Percentiles rank a stretch among this genome's conserved stretches.
phyloP scores from a whole-genome alignment of 495 filamentous ascomycete species.

The Rostrohypoxylon terebratum region DNA sequence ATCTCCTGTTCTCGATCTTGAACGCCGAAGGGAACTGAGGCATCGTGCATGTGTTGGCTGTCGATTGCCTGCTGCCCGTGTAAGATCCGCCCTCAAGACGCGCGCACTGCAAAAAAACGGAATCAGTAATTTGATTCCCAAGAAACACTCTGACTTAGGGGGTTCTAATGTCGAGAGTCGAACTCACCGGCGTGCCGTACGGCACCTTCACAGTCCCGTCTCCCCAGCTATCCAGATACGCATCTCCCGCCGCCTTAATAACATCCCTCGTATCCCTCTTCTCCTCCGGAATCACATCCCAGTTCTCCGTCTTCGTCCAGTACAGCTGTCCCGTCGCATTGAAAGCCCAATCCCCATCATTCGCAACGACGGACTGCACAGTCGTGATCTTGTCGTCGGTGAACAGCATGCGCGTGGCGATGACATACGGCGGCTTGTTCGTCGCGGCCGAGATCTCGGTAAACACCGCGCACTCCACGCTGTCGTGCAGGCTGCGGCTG shows the following conservation, averaged over 20 bases:
- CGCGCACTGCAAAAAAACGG: conserved; percentile 44
- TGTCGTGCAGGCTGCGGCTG: conserved; percentile 56
- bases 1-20: conserved; percentile 51
- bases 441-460: conserved; percentile 54
- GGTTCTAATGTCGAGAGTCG: not conserved
- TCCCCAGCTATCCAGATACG: conserved; percentile 59
- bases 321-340: conserved; percentile 53
- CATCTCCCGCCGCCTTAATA: conserved; percentile 60
- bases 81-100: conserved; percentile 62
- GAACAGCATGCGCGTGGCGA: conserved; percentile 53
- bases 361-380: conserved; percentile 54
- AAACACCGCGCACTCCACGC: conserved; percentile 55
- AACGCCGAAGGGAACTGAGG: conserved; percentile 51
- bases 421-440: conserved; percentile 54
- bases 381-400: conserved; percentile 48
- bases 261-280: conserved; percentile 53
- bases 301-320: conserved; percentile 55
- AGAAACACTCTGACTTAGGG: not conserved
- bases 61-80: conserved; percentile 44
- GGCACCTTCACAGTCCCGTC: conserved; percentile 58
- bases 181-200: conserved; percentile 52
- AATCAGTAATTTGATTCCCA: not conserved
- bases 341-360: conserved; percentile 54
- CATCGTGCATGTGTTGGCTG: conserved; percentile 55
- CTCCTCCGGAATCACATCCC: conserved; percentile 54